These are phyloP conservation scores for Casuarina glauca DNA, from an alignment of 306 rosid genomes.

Conservation along the genomic window DNA sequence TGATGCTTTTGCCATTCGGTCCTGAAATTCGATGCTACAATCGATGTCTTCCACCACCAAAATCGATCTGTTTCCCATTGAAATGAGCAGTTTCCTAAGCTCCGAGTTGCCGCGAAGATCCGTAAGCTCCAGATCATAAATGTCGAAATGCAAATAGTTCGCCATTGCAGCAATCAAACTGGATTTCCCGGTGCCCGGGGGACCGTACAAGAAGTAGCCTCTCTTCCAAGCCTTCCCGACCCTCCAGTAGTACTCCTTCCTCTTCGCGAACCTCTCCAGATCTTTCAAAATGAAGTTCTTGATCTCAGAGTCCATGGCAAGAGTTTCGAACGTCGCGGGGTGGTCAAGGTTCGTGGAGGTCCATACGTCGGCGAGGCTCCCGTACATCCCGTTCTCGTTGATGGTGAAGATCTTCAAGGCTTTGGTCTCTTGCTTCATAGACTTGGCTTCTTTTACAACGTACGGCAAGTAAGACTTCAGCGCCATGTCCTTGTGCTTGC, in stretches of 20 bases:
- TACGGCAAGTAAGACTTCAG: constrained; percentile 51
- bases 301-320: constrained; percentile 53
- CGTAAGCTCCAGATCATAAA: constrained; percentile 73
- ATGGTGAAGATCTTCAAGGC: constrained; percentile 57
- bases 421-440: constrained; percentile 44
- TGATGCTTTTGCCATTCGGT: constrained; percentile 30
- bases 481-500: constrained; percentile 54
- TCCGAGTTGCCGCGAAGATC: constrained; percentile 34
- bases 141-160: constrained; percentile 56
- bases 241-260: constrained; percentile 59
- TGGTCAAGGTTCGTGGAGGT: constrained; percentile 51
- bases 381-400: constrained; percentile 30
- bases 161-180: constrained; percentile 88
- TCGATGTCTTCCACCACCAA: constrained; percentile 80
- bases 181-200: constrained; percentile 86
- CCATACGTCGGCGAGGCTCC: constrained; percentile 39
- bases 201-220: constrained; percentile 73
- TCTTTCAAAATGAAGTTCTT: constrained; percentile 49
- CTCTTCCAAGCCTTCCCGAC: constrained; percentile 89
- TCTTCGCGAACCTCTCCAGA: constrained; percentile 48
- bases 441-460: constrained; percentile 41
- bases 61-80: constrained; percentile 61
- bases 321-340: constrained; percentile 63
- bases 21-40: constrained; percentile 53
- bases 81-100: constrained; percentile 49